Evolutionary conservation across 177 flowering plant species (phyloP).

Genomic region (Viscum album): DNA sequence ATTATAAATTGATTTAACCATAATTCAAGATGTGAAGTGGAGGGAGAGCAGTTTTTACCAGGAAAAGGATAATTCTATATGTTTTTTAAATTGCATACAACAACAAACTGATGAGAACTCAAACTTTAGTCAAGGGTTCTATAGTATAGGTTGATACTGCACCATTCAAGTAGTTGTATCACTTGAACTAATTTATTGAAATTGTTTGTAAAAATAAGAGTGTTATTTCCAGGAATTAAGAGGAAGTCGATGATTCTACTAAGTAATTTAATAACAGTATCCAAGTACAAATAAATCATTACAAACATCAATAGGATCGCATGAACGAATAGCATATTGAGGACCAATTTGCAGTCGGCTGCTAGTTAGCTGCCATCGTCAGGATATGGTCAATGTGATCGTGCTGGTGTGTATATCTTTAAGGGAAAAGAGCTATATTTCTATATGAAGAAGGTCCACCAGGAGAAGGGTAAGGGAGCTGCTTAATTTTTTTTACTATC

Average conservation of each 20-base stretch:
- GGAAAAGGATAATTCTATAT: constrained; percentile 34
- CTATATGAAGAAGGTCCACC: constrained; percentile 1
- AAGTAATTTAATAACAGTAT: constrained; percentile 67
- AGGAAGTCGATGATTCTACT: constrained; percentile 36
- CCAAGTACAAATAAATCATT: constrained; percentile 43
- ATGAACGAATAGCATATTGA: constrained; percentile 57
- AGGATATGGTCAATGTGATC: constrained; percentile 83
- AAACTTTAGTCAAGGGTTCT: constrained; percentile 44
- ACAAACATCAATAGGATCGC: constrained; percentile 43
- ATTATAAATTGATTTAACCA: no score
- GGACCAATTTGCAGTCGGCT: constrained; percentile 66
- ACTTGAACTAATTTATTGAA: constrained; percentile 43
- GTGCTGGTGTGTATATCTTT: constrained; percentile 59
- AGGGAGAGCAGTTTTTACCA: constrained; percentile 44
- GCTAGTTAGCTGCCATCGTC: constrained; percentile 65
- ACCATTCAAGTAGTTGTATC: constrained; percentile 45
- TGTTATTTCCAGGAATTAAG: constrained; percentile 29
- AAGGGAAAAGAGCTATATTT: constrained; percentile 5
- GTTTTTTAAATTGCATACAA: constrained; percentile 50
- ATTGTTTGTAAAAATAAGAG: constrained; percentile 45
- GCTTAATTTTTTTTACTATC: no score
- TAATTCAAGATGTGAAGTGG: no score
- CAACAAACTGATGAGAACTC: constrained; percentile 45
- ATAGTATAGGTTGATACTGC: constrained; percentile 49
- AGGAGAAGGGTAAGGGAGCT: constrained; percentile 3